Evolutionary conservation across 2,329 filamentous ascomycete species (phyloP).

Genomic region (Cadophora luteo-olivacea): DNA sequence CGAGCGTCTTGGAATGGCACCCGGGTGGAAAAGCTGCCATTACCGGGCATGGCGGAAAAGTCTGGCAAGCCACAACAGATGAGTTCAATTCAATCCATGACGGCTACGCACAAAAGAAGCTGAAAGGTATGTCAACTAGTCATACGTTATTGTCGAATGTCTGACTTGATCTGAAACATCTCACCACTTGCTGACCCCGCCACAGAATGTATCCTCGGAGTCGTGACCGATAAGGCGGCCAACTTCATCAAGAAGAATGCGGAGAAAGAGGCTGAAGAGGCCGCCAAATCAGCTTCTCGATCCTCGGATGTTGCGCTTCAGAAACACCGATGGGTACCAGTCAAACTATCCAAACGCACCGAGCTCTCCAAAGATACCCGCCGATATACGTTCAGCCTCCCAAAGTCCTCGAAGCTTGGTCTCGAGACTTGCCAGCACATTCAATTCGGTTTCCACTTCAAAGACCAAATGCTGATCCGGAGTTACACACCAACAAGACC

Average conservation of each 20-base stretch:
- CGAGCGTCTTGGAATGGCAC: slow-evolving; percentile 16
- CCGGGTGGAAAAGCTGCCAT: slow-evolving; percentile 13
- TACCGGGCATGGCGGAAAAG: not conserved
- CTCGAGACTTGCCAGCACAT: slow-evolving; percentile 59
- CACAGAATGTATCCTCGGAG: slow-evolving; percentile 6
- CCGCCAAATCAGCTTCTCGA: slow-evolving; percentile 2
- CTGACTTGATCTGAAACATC: not conserved
- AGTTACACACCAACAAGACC: slow-evolving; percentile 58
- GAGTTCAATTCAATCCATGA: slow-evolving; percentile 14
- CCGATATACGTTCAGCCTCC: slow-evolving; percentile 55
- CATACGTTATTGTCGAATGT: not conserved
- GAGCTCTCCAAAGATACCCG: slow-evolving; percentile 52
- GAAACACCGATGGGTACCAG: slow-evolving; percentile 54
- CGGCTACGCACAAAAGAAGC: slow-evolving; percentile 14
- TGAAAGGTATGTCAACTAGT: slow-evolving; percentile 1
- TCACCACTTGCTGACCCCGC: not conserved
- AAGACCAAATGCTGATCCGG: slow-evolving; percentile 57
- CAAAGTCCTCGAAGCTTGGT: slow-evolving; percentile 50
- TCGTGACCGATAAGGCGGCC: slow-evolving; percentile 9
- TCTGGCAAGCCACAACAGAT: slow-evolving; percentile 8
- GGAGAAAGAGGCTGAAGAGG: not conserved
- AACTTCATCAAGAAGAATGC: slow-evolving; percentile 15
- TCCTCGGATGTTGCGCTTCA: slow-evolving; percentile 43
- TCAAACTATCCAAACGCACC: slow-evolving; percentile 49
- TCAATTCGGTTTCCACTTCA: slow-evolving; percentile 58